Evolutionary conservation across 139 green algal species (phyloP).

Genomic region (Closterium sp.): DNA sequence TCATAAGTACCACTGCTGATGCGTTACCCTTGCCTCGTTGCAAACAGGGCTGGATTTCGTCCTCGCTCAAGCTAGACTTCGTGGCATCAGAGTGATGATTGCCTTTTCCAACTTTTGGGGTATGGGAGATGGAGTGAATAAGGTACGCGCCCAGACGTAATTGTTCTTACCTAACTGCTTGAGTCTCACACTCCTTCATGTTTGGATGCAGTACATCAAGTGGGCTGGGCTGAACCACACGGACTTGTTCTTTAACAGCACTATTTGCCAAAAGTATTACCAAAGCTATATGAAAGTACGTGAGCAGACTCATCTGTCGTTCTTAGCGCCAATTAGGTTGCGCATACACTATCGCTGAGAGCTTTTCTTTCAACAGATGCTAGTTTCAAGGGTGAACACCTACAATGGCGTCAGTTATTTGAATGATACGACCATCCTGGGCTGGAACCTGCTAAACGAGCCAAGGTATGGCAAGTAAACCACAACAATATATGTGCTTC

Average conservation of each 20-base stretch:
- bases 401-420: conserved; percentile 56
- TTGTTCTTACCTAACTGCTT: background rate
- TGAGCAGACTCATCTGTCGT: background rate
- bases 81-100: background rate
- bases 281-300: background rate
- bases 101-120: background rate
- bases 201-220: background rate
- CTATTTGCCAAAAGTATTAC: background rate
- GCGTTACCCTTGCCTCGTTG: background rate
- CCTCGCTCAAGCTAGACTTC: background rate
- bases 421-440: conserved; percentile 76
- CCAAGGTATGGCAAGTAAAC: conserved; percentile 37
- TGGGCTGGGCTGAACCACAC: background rate
- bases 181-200: background rate
- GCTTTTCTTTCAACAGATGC: background rate
- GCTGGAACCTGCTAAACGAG: conserved; percentile 64
- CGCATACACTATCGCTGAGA: background rate
- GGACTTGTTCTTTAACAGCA: background rate
- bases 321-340: background rate
- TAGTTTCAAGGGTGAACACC: conserved; percentile 40
- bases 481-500: background rate
- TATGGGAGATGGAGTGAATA: background rate
- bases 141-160: background rate
- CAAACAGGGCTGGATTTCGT: background rate
- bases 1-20: too few relatives aligned